Evolutionary conservation across 805 yeast genomes (phyloP).

Genomic region (Metschnikowia bowlesiae): DNA sequence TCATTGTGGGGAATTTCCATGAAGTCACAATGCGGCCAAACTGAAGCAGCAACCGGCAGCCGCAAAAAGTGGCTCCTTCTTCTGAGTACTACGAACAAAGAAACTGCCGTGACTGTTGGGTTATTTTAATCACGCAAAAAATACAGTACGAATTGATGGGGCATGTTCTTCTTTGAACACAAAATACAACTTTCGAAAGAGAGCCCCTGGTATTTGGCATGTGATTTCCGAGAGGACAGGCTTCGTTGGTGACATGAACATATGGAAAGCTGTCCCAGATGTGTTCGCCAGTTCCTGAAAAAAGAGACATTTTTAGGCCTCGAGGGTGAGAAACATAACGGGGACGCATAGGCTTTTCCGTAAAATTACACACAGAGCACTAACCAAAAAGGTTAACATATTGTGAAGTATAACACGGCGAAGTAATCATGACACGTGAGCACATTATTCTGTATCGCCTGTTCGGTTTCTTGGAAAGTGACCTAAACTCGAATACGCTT

Average conservation of each 20-base stretch:
- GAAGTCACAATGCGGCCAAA: too few relatives aligned
- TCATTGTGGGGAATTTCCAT: too few relatives aligned
- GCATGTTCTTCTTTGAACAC: not conserved
- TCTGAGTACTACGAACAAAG: not conserved
- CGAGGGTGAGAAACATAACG: too few relatives aligned
- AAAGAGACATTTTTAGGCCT: too few relatives aligned
- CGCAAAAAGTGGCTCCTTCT: not conserved
- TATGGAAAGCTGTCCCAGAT: not conserved
- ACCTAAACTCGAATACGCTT: not conserved
- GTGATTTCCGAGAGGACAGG: too few relatives aligned
- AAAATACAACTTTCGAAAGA: not conserved
- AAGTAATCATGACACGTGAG: not conserved
- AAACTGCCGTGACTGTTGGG: not conserved
- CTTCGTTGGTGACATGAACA: too few relatives aligned
- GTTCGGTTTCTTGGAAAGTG: not conserved
- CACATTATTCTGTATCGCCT: not conserved
- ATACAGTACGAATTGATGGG: not conserved
- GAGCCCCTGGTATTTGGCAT: too few relatives aligned
- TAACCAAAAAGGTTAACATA: not conserved
- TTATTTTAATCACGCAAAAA: not conserved
- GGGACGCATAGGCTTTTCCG: not conserved
- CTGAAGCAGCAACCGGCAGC: not conserved
- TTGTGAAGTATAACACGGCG: not conserved
- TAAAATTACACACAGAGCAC: not conserved
- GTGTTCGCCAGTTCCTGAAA: not conserved